A percentile compares a stretch with the other conserved stretches of the same genome.
Conservation (phyloP, 2,329 filamentous ascomycete genomes). For the Colletotrichum siamense region DNA sequence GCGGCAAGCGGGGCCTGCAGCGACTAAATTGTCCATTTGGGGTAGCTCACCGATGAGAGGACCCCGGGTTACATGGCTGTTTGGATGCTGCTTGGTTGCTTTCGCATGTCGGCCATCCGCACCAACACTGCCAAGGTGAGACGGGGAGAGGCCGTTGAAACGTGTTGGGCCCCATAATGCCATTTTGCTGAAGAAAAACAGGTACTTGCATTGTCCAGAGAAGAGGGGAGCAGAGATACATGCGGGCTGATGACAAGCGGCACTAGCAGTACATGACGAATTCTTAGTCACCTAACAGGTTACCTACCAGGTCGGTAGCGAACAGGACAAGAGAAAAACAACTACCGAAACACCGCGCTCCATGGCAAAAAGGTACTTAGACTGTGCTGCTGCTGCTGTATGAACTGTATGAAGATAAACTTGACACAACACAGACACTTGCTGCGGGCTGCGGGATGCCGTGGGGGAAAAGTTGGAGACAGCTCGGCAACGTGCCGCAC, state of each 20-base stretch:
- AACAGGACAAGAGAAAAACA: not conserved
- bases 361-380: not conserved
- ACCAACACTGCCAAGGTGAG: conserved; percentile 1
- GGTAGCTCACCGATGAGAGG: conserved; percentile 5
- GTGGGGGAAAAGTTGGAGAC: conserved; percentile 2
- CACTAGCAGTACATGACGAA: not conserved
- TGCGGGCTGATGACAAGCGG: not conserved
- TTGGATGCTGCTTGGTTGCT: not conserved
- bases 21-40: not conserved
- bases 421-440: not conserved
- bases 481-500: conserved; percentile 14
- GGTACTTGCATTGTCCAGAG: not conserved
- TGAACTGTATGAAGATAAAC: not conserved
- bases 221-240: not conserved
- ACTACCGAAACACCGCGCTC: not conserved
- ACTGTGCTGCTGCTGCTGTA: not conserved
- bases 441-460: not conserved
- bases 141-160: conserved; percentile 2
- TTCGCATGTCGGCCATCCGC: not conserved
- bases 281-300: not conserved
- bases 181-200: not conserved
- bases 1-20: not conserved
- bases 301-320: too few relatives aligned
- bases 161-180: not conserved
- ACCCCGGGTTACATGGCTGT: not conserved